Percentiles rank a stretch among this genome's conserved stretches.
Evolutionary conservation across 768 basidiomycete genomes (phyloP).

Genomic region (Lyophyllum decastes): DNA sequence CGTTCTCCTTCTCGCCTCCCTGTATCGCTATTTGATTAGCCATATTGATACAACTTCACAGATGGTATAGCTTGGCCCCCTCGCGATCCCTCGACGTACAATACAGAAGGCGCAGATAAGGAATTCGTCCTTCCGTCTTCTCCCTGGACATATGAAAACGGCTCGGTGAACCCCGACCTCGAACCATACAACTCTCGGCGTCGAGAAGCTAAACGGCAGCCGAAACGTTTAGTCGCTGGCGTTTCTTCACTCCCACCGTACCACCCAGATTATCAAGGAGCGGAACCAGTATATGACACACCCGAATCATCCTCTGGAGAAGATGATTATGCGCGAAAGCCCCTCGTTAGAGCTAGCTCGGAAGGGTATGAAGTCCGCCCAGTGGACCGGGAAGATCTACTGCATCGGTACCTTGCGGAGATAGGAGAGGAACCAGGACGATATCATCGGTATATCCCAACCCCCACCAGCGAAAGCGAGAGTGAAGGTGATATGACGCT

Average conservation of each 20-base stretch:
- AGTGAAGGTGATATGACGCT: constrained; percentile 34
- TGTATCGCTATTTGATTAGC: background rate
- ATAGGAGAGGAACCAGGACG: constrained; percentile 57
- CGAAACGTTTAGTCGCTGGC: constrained; percentile 28
- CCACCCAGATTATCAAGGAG: constrained; percentile 66
- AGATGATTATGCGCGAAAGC: constrained; percentile 24
- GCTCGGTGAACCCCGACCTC: constrained; percentile 73
- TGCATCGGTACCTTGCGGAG: constrained; percentile 55
- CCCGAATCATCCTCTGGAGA: constrained; percentile 25
- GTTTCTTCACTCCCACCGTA: constrained; percentile 68
- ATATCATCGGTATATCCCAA: constrained; percentile 71
- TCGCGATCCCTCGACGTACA: constrained; percentile 51
- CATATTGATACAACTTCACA: constrained; percentile 14
- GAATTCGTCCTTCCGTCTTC: constrained; percentile 55
- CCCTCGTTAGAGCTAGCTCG: constrained; percentile 65
- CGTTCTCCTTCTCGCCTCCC: background rate
- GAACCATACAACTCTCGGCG: constrained; percentile 56
- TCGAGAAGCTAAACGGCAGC: constrained; percentile 19
- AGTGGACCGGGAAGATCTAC: constrained; percentile 63
- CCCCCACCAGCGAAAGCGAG: constrained; percentile 47
- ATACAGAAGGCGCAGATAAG: constrained; percentile 30
- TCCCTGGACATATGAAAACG: constrained; percentile 89
- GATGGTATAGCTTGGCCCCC: constrained; percentile 67
- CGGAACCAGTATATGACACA: constrained; percentile 17
- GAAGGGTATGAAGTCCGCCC: constrained; percentile 80